Evolutionary conservation across 2,329 filamentous ascomycete genomes (phyloP), one percentile per base, ranked within the genome.

Genomic region (Colletotrichum filicis): DNA sequence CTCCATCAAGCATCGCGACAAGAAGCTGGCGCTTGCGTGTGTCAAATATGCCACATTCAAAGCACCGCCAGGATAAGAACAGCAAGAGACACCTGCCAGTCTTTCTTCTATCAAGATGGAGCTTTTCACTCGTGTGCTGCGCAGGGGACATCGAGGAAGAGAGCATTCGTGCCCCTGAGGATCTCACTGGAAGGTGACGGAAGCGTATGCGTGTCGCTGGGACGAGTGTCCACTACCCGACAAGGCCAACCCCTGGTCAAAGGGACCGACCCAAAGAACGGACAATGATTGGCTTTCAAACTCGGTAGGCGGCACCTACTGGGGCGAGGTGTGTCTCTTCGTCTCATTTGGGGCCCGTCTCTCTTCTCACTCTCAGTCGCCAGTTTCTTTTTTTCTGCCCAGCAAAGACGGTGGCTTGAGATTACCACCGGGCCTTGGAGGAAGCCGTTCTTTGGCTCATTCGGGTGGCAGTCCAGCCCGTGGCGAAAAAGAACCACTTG

Each of bases 201-300:
- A 63, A 72, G 71, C 49, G 68, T 63, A 35, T 66, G 71, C 71
- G 68, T 63, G 67, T 73, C 67, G 60, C 68, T 66, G 66, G 60
- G 61, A 66, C 61, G 56, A n/a, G 53, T 61, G 67, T 52, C 62
- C 71, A 61, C 55, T 11, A 19, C 30, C 8, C 55, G 49, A 53
- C 66, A 62, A 71, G 71, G 68, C 68, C 61, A 52, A 46, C 71
- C 62, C 71, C 71, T 67, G 68, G 22, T 32, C 68, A 56, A 53
- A 42, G 71, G 57, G 68, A 49, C 42, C 42, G 19, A 19, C 42
- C 32, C 26, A 49, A 28, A 24, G n/a, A 63, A 49, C 62, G 37
- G 32, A 24, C 57, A 49, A 71, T 22, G 71, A 74, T 74, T 74
- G 68, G 71, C 57, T 58, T 8, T 42, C 61, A 32, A 26, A 19